Evolutionary conservation across 2,329 filamentous ascomycete genomes (phyloP).

Genomic region (Claviceps arundinis): DNA sequence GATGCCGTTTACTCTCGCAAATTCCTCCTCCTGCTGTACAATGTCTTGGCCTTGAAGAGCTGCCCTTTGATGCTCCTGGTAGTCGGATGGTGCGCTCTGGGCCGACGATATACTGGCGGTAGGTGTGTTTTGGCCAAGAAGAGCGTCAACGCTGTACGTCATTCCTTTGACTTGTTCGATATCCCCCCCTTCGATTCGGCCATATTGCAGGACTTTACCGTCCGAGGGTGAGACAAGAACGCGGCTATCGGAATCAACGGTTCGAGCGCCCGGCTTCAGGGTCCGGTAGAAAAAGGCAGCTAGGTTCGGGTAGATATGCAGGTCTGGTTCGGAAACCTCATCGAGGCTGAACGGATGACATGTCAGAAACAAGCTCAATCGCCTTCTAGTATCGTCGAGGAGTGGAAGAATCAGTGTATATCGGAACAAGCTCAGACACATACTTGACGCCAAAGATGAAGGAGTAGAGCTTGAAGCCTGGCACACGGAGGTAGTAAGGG

Average conservation of each 20-base stretch:
- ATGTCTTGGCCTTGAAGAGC: slow-evolving; percentile 44
- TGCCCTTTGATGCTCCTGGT: slow-evolving; percentile 14
- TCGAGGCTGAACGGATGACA: slow-evolving; percentile 42
- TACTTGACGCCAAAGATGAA: slow-evolving; percentile 81
- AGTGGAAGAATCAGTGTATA: slow-evolving; percentile 12
- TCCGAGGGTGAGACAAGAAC: slow-evolving; percentile 81
- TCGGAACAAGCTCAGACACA: slow-evolving; percentile 9
- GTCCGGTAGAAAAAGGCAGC: slow-evolving; percentile 95
- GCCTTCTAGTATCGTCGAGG: background rate
- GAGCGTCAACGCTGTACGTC: slow-evolving; percentile 89
- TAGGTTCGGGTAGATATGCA: slow-evolving; percentile 83
- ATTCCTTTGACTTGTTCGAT: slow-evolving; percentile 99
- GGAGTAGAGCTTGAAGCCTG: slow-evolving; percentile 84
- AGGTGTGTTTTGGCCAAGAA: slow-evolving; percentile 59
- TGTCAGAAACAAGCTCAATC: slow-evolving; percentile 11
- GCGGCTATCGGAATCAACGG: slow-evolving; percentile 67
- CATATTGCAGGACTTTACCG: slow-evolving; percentile 82
- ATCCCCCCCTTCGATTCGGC: slow-evolving; percentile 80
- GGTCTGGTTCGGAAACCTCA: slow-evolving; percentile 77
- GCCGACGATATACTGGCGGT: slow-evolving; percentile 33
- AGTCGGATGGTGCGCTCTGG: slow-evolving; percentile 10
- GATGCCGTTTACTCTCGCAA: slow-evolving; percentile 87
- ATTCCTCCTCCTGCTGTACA: slow-evolving; percentile 76
- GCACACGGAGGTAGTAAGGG: slow-evolving; percentile 75
- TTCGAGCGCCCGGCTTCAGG: slow-evolving; percentile 76